A percentile compares a stretch with the other conserved stretches of the same genome.
These are phyloP conservation scores for Colletotrichum nymphaeae DNA, from an alignment of 2,329 filamentous ascomycete genomes.

Conservation along the genomic window DNA sequence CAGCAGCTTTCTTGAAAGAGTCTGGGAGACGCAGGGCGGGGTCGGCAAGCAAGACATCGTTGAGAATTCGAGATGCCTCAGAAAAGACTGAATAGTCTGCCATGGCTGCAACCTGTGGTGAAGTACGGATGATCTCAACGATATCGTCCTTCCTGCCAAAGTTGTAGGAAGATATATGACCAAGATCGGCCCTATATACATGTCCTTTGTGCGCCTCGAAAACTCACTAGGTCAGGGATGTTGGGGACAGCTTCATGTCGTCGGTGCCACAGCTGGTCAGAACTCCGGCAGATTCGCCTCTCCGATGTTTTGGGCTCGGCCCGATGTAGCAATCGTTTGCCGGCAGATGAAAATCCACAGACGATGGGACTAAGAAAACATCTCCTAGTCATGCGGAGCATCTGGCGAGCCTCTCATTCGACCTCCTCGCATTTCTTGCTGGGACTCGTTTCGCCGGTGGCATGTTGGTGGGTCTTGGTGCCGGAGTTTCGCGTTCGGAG, in stretches of 20 bases:
- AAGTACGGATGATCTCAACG: too few relatives aligned
- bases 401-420: background rate
- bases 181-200: too few relatives aligned
- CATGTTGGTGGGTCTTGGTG: background rate
- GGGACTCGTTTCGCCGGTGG: background rate
- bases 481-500: background rate
- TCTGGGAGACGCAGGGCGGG: background rate
- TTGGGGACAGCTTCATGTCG: too few relatives aligned
- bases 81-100: background rate
- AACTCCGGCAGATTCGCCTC: too few relatives aligned
- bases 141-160: too few relatives aligned
- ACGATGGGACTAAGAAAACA: background rate
- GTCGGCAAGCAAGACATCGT: slow-evolving; percentile 11
- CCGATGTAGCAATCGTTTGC: background rate
- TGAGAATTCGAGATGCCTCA: slow-evolving; percentile 10
- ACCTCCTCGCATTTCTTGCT: background rate
- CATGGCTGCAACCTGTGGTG: too few relatives aligned
- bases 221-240: too few relatives aligned
- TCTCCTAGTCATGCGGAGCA: background rate
- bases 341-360: background rate
- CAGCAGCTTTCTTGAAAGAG: slow-evolving; percentile 2
- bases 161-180: too few relatives aligned
- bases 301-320: too few relatives aligned
- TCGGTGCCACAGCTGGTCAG: too few relatives aligned
- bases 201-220: too few relatives aligned